Evolutionary conservation across 495 filamentous ascomycete species (phyloP).

Genomic region (Xylaria cubensis): DNA sequence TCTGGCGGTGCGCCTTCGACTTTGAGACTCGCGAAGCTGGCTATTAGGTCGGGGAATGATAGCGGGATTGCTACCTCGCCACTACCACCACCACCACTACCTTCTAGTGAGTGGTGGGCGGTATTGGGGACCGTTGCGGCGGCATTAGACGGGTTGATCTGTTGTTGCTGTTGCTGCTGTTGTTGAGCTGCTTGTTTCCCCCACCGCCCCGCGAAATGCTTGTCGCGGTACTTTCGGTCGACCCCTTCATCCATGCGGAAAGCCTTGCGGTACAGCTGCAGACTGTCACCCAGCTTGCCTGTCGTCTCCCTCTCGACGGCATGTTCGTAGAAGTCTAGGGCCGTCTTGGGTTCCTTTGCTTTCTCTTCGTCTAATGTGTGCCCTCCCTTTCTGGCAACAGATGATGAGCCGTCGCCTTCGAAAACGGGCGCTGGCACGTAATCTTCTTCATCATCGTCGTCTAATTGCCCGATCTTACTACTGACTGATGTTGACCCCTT

Average conservation of each 20-base stretch:
- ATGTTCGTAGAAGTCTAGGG: constrained; percentile 90
- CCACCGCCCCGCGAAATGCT: constrained; percentile 78
- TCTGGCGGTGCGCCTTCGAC: constrained; percentile 63
- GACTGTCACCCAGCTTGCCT: constrained; percentile 87
- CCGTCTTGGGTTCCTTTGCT: constrained; percentile 68
- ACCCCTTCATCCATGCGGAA: constrained; percentile 87
- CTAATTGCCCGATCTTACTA: constrained; percentile 27
- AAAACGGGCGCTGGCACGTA: constrained; percentile 47
- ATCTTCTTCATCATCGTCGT: constrained; percentile 53
- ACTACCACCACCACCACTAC: constrained; percentile 36
- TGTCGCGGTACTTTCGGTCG: constrained; percentile 84
- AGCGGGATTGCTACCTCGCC: constrained; percentile 36
- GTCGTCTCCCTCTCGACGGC: constrained; percentile 87
- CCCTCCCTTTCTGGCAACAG: constrained; percentile 22
- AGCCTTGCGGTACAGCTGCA: constrained; percentile 87
- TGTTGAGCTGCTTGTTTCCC: constrained; percentile 33
- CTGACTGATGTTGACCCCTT: constrained; percentile 27
- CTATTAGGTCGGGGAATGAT: constrained; percentile 71
- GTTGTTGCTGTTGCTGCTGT: constrained; percentile 44
- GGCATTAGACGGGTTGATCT: constrained; percentile 61
- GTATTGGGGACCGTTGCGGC: constrained; percentile 60
- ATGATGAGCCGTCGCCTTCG: constrained; percentile 39
- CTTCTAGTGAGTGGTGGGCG: constrained; percentile 65
- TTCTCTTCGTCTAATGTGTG: constrained; percentile 28
- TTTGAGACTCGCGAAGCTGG: constrained; percentile 69